Percentiles rank a stretch among this genome's conserved stretches.
phyloP scores from a whole-genome alignment of 306 rosid genomes.

The Fragaria vesca region DNA sequence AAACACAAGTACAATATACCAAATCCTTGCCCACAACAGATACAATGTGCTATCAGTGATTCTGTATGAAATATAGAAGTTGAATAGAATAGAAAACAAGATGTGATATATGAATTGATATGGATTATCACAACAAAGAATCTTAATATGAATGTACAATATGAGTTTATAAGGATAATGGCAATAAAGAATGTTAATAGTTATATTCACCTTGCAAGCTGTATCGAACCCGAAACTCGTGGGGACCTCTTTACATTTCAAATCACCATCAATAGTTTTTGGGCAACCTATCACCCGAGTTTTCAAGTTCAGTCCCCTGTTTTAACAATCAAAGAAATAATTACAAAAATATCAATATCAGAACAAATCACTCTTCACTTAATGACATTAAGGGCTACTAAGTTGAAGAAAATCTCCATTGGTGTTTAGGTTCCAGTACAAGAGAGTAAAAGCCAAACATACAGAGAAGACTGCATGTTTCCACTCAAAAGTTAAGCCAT shows the following conservation, averaged over 20 bases:
- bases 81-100: background rate
- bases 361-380: background rate
- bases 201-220: slow-evolving; percentile 84
- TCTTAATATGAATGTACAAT: background rate
- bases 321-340: slow-evolving; percentile 21
- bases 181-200: background rate
- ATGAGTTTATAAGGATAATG: background rate
- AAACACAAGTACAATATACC: background rate
- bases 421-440: background rate
- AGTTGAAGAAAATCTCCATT: background rate
- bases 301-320: slow-evolving; percentile 78
- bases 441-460: slow-evolving; percentile 7
- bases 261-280: slow-evolving; percentile 95
- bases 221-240: slow-evolving; percentile 97
- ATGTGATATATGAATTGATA: background rate
- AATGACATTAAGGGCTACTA: background rate
- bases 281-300: slow-evolving; percentile 92
- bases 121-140: background rate
- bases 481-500: background rate
- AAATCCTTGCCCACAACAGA: background rate
- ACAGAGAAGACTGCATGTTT: slow-evolving; percentile 13
- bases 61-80: background rate
- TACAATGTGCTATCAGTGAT: background rate
- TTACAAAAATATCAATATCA: background rate
- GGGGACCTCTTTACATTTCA: slow-evolving; percentile 97